phyloP scores from a whole-genome alignment of 768 basidiomycete genomes.

The Tricholoma hemisulphureum region DNA sequence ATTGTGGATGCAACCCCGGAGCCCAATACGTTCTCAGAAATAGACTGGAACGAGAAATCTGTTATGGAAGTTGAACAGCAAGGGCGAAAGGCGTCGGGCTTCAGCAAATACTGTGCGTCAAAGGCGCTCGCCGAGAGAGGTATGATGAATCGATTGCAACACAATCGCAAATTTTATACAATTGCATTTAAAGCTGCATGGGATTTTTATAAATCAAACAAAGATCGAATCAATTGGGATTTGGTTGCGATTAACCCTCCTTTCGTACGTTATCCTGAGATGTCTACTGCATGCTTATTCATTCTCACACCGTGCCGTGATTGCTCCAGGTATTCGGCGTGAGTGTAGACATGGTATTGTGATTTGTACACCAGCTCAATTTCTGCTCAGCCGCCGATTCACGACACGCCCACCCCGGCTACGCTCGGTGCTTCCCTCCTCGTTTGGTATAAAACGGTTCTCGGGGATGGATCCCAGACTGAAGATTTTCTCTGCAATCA shows the following conservation, averaged over 20 bases:
- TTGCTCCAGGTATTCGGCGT: conserved; percentile 31
- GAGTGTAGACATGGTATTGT: conserved; percentile 2
- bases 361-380: background rate
- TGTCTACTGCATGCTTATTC: background rate
- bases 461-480: conserved; percentile 18
- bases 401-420: conserved; percentile 33
- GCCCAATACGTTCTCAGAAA: conserved; percentile 41
- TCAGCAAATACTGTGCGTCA: conserved; percentile 56
- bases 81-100: conserved; percentile 40
- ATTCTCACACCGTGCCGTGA: background rate
- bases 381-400: conserved; percentile 37
- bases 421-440: conserved; percentile 40
- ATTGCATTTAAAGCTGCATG: conserved; percentile 36
- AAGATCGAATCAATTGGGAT: conserved; percentile 47
- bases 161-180: background rate
- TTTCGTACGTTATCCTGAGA: conserved; percentile 32
- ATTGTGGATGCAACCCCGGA: conserved; percentile 30
- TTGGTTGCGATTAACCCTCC: conserved; percentile 55
- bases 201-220: conserved; percentile 43
- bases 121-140: conserved; percentile 66
- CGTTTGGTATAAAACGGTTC: conserved; percentile 27
- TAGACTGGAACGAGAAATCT: conserved; percentile 60
- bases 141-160: conserved; percentile 11
- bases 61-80: conserved; percentile 44
- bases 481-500: conserved; percentile 18